Evolutionary conservation across 2,329 filamentous ascomycete genomes (phyloP).

Genomic region (Colletotrichum cereale): DNA sequence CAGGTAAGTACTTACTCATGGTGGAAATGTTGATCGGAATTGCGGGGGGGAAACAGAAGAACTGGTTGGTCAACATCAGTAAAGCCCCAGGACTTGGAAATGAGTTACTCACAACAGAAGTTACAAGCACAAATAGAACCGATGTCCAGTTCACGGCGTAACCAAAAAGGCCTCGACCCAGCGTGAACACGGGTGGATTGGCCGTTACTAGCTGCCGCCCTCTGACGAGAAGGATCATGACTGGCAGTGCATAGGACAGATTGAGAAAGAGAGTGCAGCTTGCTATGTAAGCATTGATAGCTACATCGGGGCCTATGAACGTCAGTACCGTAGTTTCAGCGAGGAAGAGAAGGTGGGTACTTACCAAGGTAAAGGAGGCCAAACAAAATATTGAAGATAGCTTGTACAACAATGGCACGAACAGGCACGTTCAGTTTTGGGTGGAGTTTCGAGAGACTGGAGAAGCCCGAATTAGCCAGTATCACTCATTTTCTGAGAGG

Average conservation of each 20-base stretch:
- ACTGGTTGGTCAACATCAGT: background rate
- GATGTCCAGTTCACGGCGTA: slow-evolving; percentile 18
- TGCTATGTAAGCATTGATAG: slow-evolving; percentile 60
- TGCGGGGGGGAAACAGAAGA: slow-evolving; percentile 33
- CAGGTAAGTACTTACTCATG: slow-evolving; percentile 21
- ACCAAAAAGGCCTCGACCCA: slow-evolving; percentile 15
- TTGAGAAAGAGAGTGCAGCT: slow-evolving; percentile 61
- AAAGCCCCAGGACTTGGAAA: no score
- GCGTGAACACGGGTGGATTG: slow-evolving; percentile 14
- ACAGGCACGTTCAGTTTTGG: slow-evolving; percentile 57
- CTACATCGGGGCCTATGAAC: slow-evolving; percentile 51
- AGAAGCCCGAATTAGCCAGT: background rate
- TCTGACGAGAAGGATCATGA: slow-evolving; percentile 53
- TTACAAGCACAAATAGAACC: slow-evolving; percentile 24
- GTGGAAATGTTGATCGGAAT: slow-evolving; percentile 25
- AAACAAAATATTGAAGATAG: slow-evolving; percentile 58
- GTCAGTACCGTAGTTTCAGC: background rate
- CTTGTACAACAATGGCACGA: slow-evolving; percentile 55
- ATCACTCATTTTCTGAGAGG: background rate
- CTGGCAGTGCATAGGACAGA: slow-evolving; percentile 59
- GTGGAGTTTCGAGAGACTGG: slow-evolving; percentile 46
- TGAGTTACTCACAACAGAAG: slow-evolving; percentile 14
- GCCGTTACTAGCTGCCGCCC: slow-evolving; percentile 48
- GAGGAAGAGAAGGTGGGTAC: background rate
- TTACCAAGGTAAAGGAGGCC: slow-evolving; percentile 59